Evolutionary conservation across 768 basidiomycete genomes (phyloP), one percentile per base, ranked within the genome.

Genomic region (Boletellus ananas): DNA sequence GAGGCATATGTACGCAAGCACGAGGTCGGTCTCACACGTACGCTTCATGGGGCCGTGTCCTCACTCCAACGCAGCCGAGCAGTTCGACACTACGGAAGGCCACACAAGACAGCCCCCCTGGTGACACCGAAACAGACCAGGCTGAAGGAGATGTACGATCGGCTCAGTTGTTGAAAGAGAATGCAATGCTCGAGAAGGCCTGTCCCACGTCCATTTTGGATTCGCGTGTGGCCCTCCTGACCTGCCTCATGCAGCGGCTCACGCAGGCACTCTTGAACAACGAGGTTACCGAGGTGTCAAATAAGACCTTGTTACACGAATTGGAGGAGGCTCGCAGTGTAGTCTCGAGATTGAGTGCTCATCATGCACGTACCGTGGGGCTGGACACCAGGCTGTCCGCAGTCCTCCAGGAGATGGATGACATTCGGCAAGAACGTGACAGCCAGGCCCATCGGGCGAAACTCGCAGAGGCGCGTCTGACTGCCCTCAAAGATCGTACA

Each of bases 351-450:
- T 67, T 93, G 41, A 83, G 79, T 14, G 77, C 80, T 13, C 83
- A 86, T 58, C 78, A 85, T 47, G 86, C 83, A 29, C 81, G 84
- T 43, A 79, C 85, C 14, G 73, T 83, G 14, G 87, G 86, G 13
- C 80, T 83, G 75, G 85, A 93, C 58, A 73, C 79, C 9, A 80
- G 80, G 11, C 66, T 94, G 27, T 76, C 78, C 12, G 67, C 74
- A 12, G 79, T 80, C n/a, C 71, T 83, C 45, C 84, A 84, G 61
- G 87, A 92, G 66, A 79, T 80, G 58, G 90, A 93, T 35, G 92
- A 94, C 63, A 77, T 88, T 68, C 84, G 80, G 52, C 90, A 93
- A 66, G 92, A 94, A 63, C 74, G 85, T 21, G 85, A 90, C 48
- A 75, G 76, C 45, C 87, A 90, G 56, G 69, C 77, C 10, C 81